Evolutionary conservation across 2,329 filamentous ascomycete genomes (phyloP).

Genomic region (Blumeria hordei): DNA sequence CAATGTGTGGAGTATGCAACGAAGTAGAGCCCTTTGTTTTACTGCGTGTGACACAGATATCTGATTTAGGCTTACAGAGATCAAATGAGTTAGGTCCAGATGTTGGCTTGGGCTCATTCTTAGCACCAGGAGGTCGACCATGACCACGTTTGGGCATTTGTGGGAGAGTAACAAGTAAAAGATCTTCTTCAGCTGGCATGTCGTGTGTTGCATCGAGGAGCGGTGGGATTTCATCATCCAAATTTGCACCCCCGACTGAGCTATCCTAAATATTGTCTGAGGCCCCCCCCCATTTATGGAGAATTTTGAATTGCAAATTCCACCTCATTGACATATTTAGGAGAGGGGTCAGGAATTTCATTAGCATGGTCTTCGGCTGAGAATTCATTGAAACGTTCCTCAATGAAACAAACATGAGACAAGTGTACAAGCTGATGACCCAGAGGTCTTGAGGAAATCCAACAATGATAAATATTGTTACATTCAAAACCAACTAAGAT

Average conservation of each 20-base stretch:
- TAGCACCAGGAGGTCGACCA: not conserved
- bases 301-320: not conserved
- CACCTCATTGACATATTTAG: too few relatives aligned
- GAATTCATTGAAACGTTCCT: too few relatives aligned
- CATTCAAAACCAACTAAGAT: too few relatives aligned
- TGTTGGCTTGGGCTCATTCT: not conserved
- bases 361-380: too few relatives aligned
- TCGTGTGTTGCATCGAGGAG: not conserved
- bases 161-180: not conserved
- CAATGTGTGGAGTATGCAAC: not conserved
- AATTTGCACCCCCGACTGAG: too few relatives aligned
- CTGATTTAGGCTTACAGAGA: not conserved
- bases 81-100: not conserved
- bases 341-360: too few relatives aligned
- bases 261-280: not conserved
- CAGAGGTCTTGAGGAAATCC: not conserved
- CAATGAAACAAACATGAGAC: not conserved
- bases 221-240: not conserved
- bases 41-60: not conserved
- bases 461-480: too few relatives aligned
- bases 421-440: not conserved
- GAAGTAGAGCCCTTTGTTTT: not conserved
- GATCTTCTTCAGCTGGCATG: not conserved
- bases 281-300: not conserved
- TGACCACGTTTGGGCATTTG: not conserved